Percentiles rank a stretch among this genome's conserved stretches.
These are phyloP conservation scores for Boehmeria nivea DNA, from an alignment of 306 rosid genomes.

Conservation along the genomic window DNA sequence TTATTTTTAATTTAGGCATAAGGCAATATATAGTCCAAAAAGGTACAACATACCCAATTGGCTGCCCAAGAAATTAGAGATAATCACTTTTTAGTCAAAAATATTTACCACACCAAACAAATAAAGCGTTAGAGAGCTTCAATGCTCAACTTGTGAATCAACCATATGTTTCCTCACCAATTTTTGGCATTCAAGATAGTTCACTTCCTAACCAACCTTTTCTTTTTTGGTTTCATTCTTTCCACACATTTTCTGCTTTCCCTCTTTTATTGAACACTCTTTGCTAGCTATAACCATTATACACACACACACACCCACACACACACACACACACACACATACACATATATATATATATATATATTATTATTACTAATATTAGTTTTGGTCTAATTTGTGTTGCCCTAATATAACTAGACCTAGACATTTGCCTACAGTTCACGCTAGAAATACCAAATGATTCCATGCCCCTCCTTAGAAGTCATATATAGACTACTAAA, in stretches of 20 bases:
- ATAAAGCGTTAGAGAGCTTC: constrained; percentile 21
- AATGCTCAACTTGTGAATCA: constrained; percentile 34
- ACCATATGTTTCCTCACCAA: constrained; percentile 27
- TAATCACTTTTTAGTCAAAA: constrained; percentile 9
- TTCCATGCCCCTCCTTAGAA: constrained; percentile 41
- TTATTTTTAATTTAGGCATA: constrained; percentile 17
- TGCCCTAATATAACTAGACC: neutral
- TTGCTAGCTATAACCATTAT: constrained; percentile 13
- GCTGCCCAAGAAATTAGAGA: constrained; percentile 9
- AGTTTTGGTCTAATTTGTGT: neutral
- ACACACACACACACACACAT: too few relatives aligned
- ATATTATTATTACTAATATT: too few relatives aligned
- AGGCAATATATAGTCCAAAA: constrained; percentile 6
- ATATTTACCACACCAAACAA: constrained; percentile 21
- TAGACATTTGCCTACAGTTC: constrained; percentile 36
- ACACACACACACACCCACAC: too few relatives aligned
- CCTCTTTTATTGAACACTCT: constrained; percentile 15
- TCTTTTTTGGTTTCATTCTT: constrained; percentile 22
- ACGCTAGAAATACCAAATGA: constrained; percentile 43
- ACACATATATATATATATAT: too few relatives aligned
- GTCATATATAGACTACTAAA: constrained; percentile 28
- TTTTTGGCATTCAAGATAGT: constrained; percentile 29
- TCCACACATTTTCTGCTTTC: constrained; percentile 28
- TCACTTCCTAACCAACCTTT: constrained; percentile 4
- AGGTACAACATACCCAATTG: constrained; percentile 9